Evolutionary conservation across 768 basidiomycete genomes (phyloP).

Genomic region (Pleurotus eryngii): DNA sequence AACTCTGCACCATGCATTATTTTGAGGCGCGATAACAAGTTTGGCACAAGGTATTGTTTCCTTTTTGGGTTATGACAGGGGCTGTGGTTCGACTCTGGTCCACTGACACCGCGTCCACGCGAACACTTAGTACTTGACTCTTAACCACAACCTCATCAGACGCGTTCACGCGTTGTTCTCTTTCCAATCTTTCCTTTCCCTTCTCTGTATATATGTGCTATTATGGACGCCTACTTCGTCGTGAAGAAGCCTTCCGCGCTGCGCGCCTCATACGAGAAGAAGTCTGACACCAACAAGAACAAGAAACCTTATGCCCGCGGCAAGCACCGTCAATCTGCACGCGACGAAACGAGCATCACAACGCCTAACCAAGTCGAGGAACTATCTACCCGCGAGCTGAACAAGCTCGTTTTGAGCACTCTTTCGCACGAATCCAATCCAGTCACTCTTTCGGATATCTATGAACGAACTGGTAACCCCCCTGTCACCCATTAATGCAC

Average conservation of each 20-base stretch:
- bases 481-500: background rate
- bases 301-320: conserved; percentile 14
- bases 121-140: no score
- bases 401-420: conserved; percentile 57
- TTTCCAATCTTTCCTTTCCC: conserved; percentile 6
- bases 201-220: conserved; percentile 4
- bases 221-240: conserved; percentile 21
- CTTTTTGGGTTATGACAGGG: background rate
- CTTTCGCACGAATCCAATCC: conserved; percentile 68
- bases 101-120: conserved; percentile 1
- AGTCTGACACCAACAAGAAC: conserved; percentile 13
- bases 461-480: conserved; percentile 52
- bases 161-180: conserved; percentile 1
- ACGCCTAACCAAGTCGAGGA: conserved; percentile 19
- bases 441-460: conserved; percentile 70
- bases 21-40: conserved; percentile 1
- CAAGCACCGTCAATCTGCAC: background rate
- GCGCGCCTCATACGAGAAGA: conserved; percentile 1
- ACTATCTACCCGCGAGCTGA: conserved; percentile 44
- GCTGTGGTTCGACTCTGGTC: conserved; percentile 5
- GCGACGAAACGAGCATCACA: background rate
- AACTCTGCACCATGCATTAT: conserved; percentile 13
- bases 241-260: conserved; percentile 15
- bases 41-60: background rate
- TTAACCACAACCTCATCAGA: background rate